Percentiles rank a stretch among this genome's conserved stretches.
Evolutionary conservation across 805 yeast species (phyloP).

Genomic region (Sungouiella thailandica): DNA sequence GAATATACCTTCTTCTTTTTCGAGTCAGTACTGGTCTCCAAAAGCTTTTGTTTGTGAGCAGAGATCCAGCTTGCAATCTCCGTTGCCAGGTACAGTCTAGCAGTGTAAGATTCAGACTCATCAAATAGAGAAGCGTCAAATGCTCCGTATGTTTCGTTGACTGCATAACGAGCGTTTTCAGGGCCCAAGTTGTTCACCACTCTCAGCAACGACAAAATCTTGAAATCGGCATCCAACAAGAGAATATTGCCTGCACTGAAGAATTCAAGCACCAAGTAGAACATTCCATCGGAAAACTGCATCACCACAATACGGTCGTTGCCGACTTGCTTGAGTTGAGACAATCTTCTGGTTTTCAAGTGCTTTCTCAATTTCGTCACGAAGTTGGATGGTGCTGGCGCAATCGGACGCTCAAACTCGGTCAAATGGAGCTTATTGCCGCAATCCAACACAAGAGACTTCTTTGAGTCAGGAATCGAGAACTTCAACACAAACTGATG

Average conservation of each 20-base stretch:
- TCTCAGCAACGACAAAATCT: conserved; percentile 72
- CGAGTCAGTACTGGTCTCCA: conserved; percentile 3
- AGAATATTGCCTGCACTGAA: conserved; percentile 93
- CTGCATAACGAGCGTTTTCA: conserved; percentile 60
- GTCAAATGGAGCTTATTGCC: conserved; percentile 81
- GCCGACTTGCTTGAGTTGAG: conserved; percentile 67
- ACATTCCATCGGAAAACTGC: conserved; percentile 78
- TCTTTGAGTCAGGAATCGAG: conserved; percentile 76
- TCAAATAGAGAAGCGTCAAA: conserved; percentile 51
- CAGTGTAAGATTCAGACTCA: conserved; percentile 9
- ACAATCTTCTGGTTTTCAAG: conserved; percentile 71
- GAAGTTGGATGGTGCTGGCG: conserved; percentile 79
- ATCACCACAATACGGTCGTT: conserved; percentile 81
- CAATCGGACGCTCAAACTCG: conserved; percentile 73
- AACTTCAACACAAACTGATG: conserved; percentile 78
- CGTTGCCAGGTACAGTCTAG: conserved; percentile 21
- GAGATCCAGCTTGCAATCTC: conserved; percentile 38
- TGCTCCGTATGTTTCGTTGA: conserved; percentile 65
- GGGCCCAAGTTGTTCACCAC: conserved; percentile 65
- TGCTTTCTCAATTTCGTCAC: conserved; percentile 84
- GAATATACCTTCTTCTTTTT: conserved; percentile 45
- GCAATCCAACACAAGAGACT: conserved; percentile 71
- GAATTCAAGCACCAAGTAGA: conserved; percentile 78
- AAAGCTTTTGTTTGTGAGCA: conserved; percentile 24
- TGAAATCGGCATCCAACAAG: conserved; percentile 61